These are phyloP conservation scores for Rhodocollybia butyracea DNA, from an alignment of 768 basidiomycete species.

Conservation along the genomic window DNA sequence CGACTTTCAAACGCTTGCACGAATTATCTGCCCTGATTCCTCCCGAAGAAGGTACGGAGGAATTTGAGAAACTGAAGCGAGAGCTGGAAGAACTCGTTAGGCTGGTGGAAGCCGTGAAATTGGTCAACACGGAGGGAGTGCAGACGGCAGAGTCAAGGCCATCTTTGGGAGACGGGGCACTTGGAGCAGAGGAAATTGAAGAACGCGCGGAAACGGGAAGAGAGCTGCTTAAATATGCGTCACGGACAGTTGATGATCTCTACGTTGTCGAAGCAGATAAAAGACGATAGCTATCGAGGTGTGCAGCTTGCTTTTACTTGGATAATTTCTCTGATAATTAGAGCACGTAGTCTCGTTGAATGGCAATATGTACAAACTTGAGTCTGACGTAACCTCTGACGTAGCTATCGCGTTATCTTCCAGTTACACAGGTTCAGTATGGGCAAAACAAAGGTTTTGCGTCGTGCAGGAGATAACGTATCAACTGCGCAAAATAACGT, in stretches of 20 bases:
- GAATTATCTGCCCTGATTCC: slow-evolving; percentile 70
- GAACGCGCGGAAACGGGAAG: slow-evolving; percentile 33
- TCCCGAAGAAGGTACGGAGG: slow-evolving; percentile 54
- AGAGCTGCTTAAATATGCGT: slow-evolving; percentile 48
- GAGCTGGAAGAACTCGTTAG: slow-evolving; percentile 71
- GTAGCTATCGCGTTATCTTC: too few relatives aligned
- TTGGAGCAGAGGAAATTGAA: slow-evolving; percentile 24
- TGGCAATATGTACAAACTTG: too few relatives aligned
- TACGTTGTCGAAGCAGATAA: slow-evolving; percentile 62
- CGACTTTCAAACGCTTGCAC: slow-evolving; percentile 62
- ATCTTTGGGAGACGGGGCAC: slow-evolving; percentile 38
- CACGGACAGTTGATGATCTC: slow-evolving; percentile 46
- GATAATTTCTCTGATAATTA: too few relatives aligned
- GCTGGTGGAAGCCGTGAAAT: slow-evolving; percentile 79
- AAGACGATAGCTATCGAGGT: slow-evolving; percentile 12
- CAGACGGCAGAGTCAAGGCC: slow-evolving; percentile 28
- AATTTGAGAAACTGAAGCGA: slow-evolving; percentile 46
- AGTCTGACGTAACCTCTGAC: too few relatives aligned
- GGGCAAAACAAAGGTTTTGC: too few relatives aligned
- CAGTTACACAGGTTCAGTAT: too few relatives aligned
- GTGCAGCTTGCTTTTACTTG: background rate
- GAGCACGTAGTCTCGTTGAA: too few relatives aligned
- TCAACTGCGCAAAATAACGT: too few relatives aligned
- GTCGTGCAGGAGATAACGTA: too few relatives aligned
- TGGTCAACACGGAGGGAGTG: slow-evolving; percentile 45